Evolutionary conservation across 2,329 filamentous ascomycete species (phyloP), one percentile per base, ranked within the genome.

Genomic region (Pseudocercospora fuligena): DNA sequence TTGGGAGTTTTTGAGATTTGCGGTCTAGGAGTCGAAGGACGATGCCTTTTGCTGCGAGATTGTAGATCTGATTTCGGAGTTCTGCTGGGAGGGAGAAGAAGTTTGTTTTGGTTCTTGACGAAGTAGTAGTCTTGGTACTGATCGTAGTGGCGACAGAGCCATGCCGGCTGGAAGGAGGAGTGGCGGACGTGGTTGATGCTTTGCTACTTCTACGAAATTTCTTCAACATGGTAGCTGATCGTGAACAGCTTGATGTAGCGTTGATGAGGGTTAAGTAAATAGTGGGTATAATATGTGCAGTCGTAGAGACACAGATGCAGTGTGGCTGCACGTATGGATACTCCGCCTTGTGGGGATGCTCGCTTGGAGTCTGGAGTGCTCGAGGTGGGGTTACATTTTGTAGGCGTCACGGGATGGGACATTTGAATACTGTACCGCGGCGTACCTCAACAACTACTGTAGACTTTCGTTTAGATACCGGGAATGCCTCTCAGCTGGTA

Each of bases 1-100:
- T 57, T 31, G 12, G 53, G 36, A 46, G 5, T n/a, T 8, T 21
- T 58, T 47, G 16, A n/a, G 60, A 25, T 23, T 31, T 6, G 46
- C 53, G 25, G 46, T 60, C 31, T 49, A 54, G 5, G 4, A 70
- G 47, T 29, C 56, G 31, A 7, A 75, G 68, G 16, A 33, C 61
- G 1, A 64, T 65, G 23, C 65, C 57, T 16, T 33, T 25, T 23
- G 70, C 71, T 23, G 70, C 66, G 33, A 70, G 65, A 3, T 69
- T 65, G 64, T 76, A 77, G 51, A 77, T 72, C 0, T 68, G 57
- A 36, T 75, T 77, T n/a, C 75, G 71, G 1, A 77, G 60, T 57
- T 77, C 75, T 5, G 74, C 66, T 1, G 76, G 76, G 1, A 78
- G 67, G 57, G 71, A 69, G 66, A 75, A 74, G 69, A 77, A 76